Evolutionary conservation across 345 rosid species (phyloP).

Genomic region (Citrus trifoliata): DNA sequence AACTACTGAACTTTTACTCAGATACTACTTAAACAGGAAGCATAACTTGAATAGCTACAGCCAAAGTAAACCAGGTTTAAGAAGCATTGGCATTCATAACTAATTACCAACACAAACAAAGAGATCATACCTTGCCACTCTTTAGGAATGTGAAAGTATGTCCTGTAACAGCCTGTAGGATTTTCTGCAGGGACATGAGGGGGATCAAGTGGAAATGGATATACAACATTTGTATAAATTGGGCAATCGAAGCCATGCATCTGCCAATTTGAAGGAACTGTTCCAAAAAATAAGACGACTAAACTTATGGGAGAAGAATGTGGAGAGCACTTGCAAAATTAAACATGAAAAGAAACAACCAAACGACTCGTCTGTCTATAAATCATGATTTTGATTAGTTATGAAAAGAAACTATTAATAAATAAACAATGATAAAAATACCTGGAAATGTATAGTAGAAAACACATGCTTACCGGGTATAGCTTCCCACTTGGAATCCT

Average conservation of each 20-base stretch:
- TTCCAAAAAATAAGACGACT: conserved; percentile 21
- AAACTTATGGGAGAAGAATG: conserved; percentile 19
- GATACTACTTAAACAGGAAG: neutral
- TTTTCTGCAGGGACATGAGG: conserved; percentile 76
- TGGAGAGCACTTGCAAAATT: neutral
- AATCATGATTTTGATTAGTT: neutral
- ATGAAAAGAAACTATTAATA: no score
- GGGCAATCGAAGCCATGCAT: conserved; percentile 96
- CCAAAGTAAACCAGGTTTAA: neutral
- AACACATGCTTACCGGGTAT: conserved; percentile 58
- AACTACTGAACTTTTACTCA: neutral
- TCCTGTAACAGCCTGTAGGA: conserved; percentile 96
- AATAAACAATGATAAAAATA: no score
- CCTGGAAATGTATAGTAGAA: neutral
- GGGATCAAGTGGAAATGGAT: conserved; percentile 79
- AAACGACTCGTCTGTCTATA: neutral
- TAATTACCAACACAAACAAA: conserved; percentile 1
- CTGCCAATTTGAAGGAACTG: conserved; percentile 99
- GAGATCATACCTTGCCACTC: conserved; percentile 77
- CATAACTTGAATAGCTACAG: neutral
- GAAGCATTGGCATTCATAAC: conserved; percentile 1
- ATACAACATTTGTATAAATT: conserved; percentile 74
- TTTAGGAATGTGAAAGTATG: conserved; percentile 69
- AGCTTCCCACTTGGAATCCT: conserved; percentile 72
- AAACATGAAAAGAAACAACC: neutral